Base-by-base conservation (phyloP, 768 basidiomycete species). In the Dacryopinax spathularia region DNA sequence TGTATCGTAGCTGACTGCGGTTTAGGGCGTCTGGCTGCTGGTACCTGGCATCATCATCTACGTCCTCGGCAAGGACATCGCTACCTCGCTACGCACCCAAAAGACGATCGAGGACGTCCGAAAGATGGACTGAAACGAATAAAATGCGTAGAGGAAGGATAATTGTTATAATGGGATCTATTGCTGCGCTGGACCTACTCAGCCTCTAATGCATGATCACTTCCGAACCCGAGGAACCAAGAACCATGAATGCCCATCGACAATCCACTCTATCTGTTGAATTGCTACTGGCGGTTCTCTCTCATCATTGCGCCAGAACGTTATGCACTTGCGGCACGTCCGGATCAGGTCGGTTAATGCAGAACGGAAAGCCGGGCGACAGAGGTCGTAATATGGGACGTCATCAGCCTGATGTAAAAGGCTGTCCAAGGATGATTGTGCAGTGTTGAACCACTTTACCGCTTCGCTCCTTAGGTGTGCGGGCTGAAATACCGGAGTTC, bases 1-100 rank as follows among this genome's bases (percentile, higher is more conserved):
- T 65, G 35, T 22, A 41, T 60, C 35, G 65, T 7, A 31, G 33
- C 60, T 64, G 37, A 25, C 31, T 62, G 13, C 33, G 36, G 18
- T 10, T 10, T 34, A 25, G 61, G 91, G 89, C 1, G 66, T 87
- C n/a, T 92, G 91, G 91, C 73, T 93, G 62, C 70, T 91, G 41
- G 68, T 91, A 25, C 91, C 91, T 1, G 69, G 76, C 31, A 70
- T 87, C 67, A 83, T 91, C 60, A 70, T 84, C 33, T 72, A 73
- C 64, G 78, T 74, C 34, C 78, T 93, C 2, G 84, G 87, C 9
- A 79, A 78, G 68, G 87, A 89, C 69, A 79, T 93, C 44, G 69
- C 75, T 0, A 66, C 72, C 2, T 75, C 81, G 1, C 67, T 73
- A 25, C 33, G 62, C 4, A 60, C 64, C 9, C 48, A 56, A 20